Percentiles rank a stretch among this genome's conserved stretches.
These are phyloP conservation scores for Arabidopsis lyrata DNA, from an alignment of 441 rosid genomes.

Conservation along the genomic window DNA sequence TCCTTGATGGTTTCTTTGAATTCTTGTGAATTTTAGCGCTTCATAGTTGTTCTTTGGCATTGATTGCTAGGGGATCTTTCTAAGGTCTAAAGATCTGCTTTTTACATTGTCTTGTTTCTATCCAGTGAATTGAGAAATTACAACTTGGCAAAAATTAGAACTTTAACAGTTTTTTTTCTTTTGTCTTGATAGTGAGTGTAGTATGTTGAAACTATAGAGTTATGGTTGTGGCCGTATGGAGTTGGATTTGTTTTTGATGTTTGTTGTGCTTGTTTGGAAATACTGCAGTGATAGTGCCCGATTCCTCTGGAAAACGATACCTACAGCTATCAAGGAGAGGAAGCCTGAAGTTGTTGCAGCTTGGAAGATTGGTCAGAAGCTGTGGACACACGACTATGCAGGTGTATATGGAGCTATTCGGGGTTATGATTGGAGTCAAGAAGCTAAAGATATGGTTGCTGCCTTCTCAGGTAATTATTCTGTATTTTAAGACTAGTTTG, in stretches of 20 bases:
- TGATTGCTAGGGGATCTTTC: background rate
- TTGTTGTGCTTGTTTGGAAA: slow-evolving; percentile 1
- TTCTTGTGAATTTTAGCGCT: background rate
- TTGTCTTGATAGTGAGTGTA: no score
- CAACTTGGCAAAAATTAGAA: no score
- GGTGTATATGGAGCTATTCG: slow-evolving; percentile 73
- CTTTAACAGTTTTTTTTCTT: no score
- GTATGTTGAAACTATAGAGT: slow-evolving; percentile 1
- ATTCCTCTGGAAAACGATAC: slow-evolving; percentile 88
- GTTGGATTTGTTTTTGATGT: slow-evolving; percentile 1
- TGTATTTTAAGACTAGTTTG: background rate
- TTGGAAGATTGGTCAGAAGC: slow-evolving; percentile 86
- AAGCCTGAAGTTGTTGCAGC: slow-evolving; percentile 75
- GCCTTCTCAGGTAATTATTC: slow-evolving; percentile 74
- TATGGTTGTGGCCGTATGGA: background rate
- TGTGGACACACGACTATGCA: slow-evolving; percentile 81
- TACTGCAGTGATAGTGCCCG: slow-evolving; percentile 82
- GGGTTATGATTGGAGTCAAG: slow-evolving; percentile 82
- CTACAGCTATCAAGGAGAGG: slow-evolving; percentile 68
- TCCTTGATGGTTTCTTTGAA: background rate
- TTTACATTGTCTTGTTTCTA: background rate
- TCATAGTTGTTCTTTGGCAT: no score
- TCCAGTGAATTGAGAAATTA: background rate
- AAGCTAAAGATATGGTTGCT: slow-evolving; percentile 62
- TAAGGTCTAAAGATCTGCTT: background rate